Evolutionary conservation across 1,284 basidiomycete genomes (phyloP), one percentile per base, ranked within the genome.

Genomic region (Malassezia caprae): DNA sequence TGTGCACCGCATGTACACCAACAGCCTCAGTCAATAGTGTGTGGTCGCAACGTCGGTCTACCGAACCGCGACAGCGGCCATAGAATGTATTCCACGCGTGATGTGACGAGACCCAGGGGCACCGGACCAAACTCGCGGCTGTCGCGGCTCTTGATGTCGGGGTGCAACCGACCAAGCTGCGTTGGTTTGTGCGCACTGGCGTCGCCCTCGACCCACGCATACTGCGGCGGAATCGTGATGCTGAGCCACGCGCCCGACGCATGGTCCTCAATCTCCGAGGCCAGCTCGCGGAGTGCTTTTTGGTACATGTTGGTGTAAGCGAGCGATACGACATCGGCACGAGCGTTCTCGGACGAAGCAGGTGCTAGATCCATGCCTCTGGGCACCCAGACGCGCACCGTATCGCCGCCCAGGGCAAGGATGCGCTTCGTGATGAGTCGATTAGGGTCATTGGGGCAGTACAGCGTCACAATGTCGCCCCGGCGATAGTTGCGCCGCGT

Each of bases 1-100:
- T 76, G 78, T 78, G 64, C 72, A 78, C 72, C 82, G 82, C 75
- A 87, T 90, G 84, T 87, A 68, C 26, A 48, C 56, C 11, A 48
- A 35, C 28, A 48, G 37, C 26, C n/a, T 43, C 15, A 27, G 6
- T n/a, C 24, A 41, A 23, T 39, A 48, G 28, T 21, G 32, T 11
- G 17, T 47, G 65, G 67, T 3, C 67, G 55, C 4, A 52, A 21
- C 7, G 41, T 50, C 0, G 67, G 63, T 1, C 26, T 12, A 1
- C 68, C 68, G 53, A 68, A 69, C 1, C 67, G 60, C 21, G 28
- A 13, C 1, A 61, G 71, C 7, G 79, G 79, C 76, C 76, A 79
- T 11, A 79, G 40, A 15, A 80, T 71, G 24, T 64, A 69, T 10
- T 76, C 64, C 13, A 79, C 77, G 8, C 73, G 59, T 0, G 76